Base-by-base conservation (phyloP, 2,329 filamentous ascomycete genomes). In the Lachnellula willkommii region DNA sequence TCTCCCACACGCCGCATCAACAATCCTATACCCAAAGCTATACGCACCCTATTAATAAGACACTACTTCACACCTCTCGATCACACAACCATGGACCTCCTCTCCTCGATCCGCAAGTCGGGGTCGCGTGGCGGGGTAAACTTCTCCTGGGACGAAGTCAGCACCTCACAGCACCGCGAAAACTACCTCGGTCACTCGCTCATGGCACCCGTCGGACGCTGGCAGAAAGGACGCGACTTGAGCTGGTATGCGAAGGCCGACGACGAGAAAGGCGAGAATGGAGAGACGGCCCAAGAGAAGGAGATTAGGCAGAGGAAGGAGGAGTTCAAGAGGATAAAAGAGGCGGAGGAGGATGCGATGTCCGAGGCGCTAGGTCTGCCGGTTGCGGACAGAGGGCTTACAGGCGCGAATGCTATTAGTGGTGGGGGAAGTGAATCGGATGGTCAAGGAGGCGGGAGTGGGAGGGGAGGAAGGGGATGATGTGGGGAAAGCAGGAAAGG, bases 91-190 rank as follows among this genome's bases (percentile, higher is more conserved):
- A 96, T 99, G 94, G 94, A 99, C 80, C 82, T 99, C 54, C 84
- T 97, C 53, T 89, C 92, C 57, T 90, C 89, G 43, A 88, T 99
- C 60, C 90, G 92, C 68, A 97, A 99, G 75, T 76, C 79, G 17
- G 93, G 95, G 71, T 94, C 90, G 66, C 87, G 94, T 63, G 94
- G 94, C 68, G 94, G 94, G 69, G 88, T 88, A 73, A 91, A 96
- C 72, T 99, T 99, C 77, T 92, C 87, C 74, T 97, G 94, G 94
- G 89, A 93, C 63, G 91, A 96, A 65, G 93, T 99, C 69, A 87
- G 93, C 70, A 84, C 79, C 62, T 95, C 91, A n/a, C 76, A 81
- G 22, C 92, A 96, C 68, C 91, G 94, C 72, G 92, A 99, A 73
- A 96, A 86, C 67, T 87, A 88, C 70, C 81, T 90, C 8, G 87